phyloP scores from a whole-genome alignment of 495 filamentous ascomycete genomes.

The Cairneyella variabilis region DNA sequence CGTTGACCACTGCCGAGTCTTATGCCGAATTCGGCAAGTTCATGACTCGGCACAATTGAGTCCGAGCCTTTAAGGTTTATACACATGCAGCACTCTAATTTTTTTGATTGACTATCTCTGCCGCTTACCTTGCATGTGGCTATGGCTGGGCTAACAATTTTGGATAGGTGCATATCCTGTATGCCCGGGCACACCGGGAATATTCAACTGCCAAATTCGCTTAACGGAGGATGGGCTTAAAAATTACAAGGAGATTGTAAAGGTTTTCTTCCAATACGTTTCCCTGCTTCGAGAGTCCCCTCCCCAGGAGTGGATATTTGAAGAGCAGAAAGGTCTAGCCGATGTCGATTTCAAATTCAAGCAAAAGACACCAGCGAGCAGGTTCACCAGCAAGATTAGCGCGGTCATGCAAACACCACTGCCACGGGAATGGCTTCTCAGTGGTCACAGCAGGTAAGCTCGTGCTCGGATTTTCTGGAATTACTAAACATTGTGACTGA shows the following conservation, averaged over 20 bases:
- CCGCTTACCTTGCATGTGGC: no score
- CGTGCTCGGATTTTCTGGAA: not conserved
- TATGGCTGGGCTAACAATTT: slow-evolving; percentile 21
- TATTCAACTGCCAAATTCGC: slow-evolving; percentile 76
- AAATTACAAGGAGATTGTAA: slow-evolving; percentile 81
- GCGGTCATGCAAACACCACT: slow-evolving; percentile 86
- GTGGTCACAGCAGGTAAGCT: slow-evolving; percentile 49
- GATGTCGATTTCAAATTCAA: slow-evolving; percentile 93
- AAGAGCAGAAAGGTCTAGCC: slow-evolving; percentile 82
- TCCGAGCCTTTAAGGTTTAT: no score
- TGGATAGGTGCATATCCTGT: slow-evolving; percentile 56
- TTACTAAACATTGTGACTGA: slow-evolving; percentile 27
- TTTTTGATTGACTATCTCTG: no score
- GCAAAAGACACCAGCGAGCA: slow-evolving; percentile 85
- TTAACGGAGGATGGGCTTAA: slow-evolving; percentile 79
- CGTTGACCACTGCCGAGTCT: not conserved
- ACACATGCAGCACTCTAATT: no score
- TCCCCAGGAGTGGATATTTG: slow-evolving; percentile 88
- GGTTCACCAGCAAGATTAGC: slow-evolving; percentile 79
- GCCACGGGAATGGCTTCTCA: slow-evolving; percentile 82
- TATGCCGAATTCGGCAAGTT: not conserved
- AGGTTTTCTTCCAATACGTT: slow-evolving; percentile 91
- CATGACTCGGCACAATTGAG: not conserved
- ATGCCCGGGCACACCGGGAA: slow-evolving; percentile 73
- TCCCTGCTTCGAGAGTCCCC: slow-evolving; percentile 76